Conservation (phyloP, 1,139 yeast species). For the Sugiyamaella neomexicana region DNA sequence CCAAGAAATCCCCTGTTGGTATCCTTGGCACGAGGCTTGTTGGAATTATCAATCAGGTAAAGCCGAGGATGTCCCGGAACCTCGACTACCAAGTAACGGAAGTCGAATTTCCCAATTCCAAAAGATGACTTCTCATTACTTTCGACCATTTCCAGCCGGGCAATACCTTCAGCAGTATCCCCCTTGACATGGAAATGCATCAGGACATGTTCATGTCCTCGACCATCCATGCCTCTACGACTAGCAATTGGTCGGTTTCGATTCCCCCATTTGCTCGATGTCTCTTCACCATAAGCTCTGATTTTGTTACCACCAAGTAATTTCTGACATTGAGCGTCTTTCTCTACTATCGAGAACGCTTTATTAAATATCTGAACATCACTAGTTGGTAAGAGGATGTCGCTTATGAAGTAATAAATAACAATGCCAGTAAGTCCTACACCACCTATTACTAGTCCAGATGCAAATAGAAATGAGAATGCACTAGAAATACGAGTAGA, state of each 20-base stretch:
- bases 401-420: conserved; percentile 72
- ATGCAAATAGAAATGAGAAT: conserved; percentile 51
- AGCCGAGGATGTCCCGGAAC: conserved; percentile 68
- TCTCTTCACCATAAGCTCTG: conserved; percentile 76
- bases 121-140: conserved; percentile 30
- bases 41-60: conserved; percentile 63
- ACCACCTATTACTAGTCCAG: conserved; percentile 55
- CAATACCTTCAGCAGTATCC: conserved; percentile 57
- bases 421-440: conserved; percentile 63
- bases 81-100: conserved; percentile 73
- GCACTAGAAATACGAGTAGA: conserved; percentile 24
- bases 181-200: conserved; percentile 90
- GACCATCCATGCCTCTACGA: conserved; percentile 53
- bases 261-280: conserved; percentile 70
- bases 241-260: conserved; percentile 78
- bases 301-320: conserved; percentile 60
- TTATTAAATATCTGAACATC: conserved; percentile 88
- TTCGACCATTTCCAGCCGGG: conserved; percentile 69
- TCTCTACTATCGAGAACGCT: conserved; percentile 74
- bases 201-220: conserved; percentile 75
- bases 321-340: conserved; percentile 60
- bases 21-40: conserved; percentile 38
- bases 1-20: conserved; percentile 64
- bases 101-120: conserved; percentile 65
- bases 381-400: conserved; percentile 82